Base-by-base conservation (phyloP, 352 stramenopile species). In the Phytophthora quininea region DNA sequence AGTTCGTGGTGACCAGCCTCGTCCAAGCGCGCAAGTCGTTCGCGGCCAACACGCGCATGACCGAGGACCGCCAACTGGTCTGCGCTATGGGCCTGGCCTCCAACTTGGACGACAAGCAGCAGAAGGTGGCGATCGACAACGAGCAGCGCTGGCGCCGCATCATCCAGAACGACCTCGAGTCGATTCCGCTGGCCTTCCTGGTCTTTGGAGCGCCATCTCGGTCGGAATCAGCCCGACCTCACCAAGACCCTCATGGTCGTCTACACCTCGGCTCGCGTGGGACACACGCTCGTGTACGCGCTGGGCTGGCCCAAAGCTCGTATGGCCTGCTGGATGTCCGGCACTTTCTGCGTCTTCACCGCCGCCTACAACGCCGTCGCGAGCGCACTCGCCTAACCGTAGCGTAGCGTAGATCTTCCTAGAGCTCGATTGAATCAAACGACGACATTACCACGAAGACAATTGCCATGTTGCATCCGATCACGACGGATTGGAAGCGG, bases 141-240 rank as follows among this genome's bases (percentile, higher is more conserved):
- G 78, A 88, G 65, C 49, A 69, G 48, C 74, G 81, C 14, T 90
- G 81, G 78, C 67, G 74, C 14, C 74, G 77, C 45, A 90, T 90
- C 56, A 62, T 86, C 48, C 62, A 73, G 53, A 90, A 90, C 67
- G 80, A 89, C 53, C 47, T 86, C 30, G 80, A 88, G 67, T 84
- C 80, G 35, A 82, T 89, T 19, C 80, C 81, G 19, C 30, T 90
- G 14, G 71, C 73, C 27, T 61, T 87, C 24, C 37, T 81, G 2
- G 58, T 87, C 27, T 87, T 46, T 72, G 54, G 38, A 72, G 62
- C 8, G 62, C 73, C 15, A 78, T 88, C 37, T 54, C 79, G 9
- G 77, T 78, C 15, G 72, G 71, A 2, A 74, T 76, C 51, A 74
- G 76, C 46, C 74, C 33, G 43, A 62, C 33, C 67, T 87, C 8